A percentile compares a stretch with the other conserved stretches of the same genome.
Conservation (phyloP, 352 stramenopile genomes). For the Thraustochytrium sp. region DNA sequence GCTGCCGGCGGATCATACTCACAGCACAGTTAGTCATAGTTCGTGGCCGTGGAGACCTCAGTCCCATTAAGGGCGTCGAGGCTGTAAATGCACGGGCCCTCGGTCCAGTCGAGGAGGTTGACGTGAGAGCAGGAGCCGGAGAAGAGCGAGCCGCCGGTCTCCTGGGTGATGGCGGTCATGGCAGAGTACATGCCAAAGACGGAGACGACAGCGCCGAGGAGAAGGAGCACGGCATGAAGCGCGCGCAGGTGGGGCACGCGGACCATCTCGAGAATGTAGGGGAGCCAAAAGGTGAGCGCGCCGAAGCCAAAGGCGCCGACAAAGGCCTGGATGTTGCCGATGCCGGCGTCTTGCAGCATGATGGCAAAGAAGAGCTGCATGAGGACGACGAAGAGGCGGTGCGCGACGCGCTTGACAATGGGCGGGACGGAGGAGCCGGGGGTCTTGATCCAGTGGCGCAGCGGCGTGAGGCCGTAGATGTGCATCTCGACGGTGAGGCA, state of each 20-base stretch:
- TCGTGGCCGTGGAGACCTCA: too few relatives aligned
- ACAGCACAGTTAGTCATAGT: too few relatives aligned
- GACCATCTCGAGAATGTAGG: conserved; percentile 11
- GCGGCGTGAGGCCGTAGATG: not conserved
- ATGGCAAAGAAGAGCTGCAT: not conserved
- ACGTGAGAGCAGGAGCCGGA: not conserved
- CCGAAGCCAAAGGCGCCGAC: conserved; percentile 21
- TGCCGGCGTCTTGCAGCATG: conserved; percentile 1
- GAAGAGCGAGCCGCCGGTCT: not conserved
- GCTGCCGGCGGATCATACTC: too few relatives aligned
- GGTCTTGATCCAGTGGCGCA: not conserved
- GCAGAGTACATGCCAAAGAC: conserved; percentile 20
- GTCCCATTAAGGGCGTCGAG: too few relatives aligned
- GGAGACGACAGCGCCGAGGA: not conserved
- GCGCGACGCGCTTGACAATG: not conserved
- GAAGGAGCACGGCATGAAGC: not conserved
- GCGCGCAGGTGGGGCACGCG: not conserved
- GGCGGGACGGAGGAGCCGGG: not conserved
- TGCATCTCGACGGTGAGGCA: not conserved
- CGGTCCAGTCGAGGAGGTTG: not conserved
- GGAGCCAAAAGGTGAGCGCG: conserved; percentile 15
- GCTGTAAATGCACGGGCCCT: not conserved
- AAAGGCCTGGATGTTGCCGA: conserved; percentile 21
- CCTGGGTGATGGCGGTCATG: not conserved
- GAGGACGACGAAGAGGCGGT: not conserved